Percentiles rank a stretch among this genome's conserved stretches.
Conservation (phyloP, 2,329 filamentous ascomycete genomes). For the Microsporum canis region DNA sequence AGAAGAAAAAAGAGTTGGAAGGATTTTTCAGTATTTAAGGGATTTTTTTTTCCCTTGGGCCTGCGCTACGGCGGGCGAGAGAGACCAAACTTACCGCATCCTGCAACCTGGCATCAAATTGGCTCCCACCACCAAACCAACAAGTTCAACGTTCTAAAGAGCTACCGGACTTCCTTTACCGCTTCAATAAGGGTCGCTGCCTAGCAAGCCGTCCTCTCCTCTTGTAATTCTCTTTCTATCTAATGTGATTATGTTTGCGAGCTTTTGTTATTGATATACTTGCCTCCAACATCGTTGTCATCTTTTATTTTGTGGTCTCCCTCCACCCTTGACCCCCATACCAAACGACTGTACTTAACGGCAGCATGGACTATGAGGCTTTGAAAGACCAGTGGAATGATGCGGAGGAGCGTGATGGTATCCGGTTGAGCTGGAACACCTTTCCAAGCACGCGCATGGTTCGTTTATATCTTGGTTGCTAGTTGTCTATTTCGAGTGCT, state of each 20-base stretch:
- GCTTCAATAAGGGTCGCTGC: not conserved
- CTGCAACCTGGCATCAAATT: slow-evolving; percentile 37
- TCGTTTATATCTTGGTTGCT: slow-evolving; percentile 22
- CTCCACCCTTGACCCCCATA: slow-evolving; percentile 5
- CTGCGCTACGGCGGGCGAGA: slow-evolving; percentile 23
- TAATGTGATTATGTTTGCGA: slow-evolving; percentile 8
- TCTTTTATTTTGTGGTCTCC: not conserved
- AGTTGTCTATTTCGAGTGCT: not conserved
- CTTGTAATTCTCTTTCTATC: not conserved
- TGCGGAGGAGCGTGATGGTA: slow-evolving; percentile 89
- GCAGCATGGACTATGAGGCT: slow-evolving; percentile 75
- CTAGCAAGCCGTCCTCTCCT: not conserved
- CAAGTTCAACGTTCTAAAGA: not conserved
- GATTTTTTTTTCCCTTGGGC: not conserved
- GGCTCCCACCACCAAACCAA: slow-evolving; percentile 12
- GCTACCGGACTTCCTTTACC: not conserved
- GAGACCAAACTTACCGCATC: slow-evolving; percentile 22
- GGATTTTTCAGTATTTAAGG: not conserved
- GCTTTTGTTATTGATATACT: slow-evolving; percentile 3
- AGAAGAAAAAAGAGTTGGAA: slow-evolving; percentile 20
- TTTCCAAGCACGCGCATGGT: slow-evolving; percentile 98
- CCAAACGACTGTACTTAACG: slow-evolving; percentile 9
- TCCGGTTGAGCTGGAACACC: slow-evolving; percentile 96
- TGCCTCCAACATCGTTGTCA: not conserved
- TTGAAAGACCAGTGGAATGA: slow-evolving; percentile 95